Evolutionary conservation across 2,329 filamentous ascomycete genomes (phyloP), one percentile per base, ranked within the genome.

Genomic region (Ophiostoma ulmi): DNA sequence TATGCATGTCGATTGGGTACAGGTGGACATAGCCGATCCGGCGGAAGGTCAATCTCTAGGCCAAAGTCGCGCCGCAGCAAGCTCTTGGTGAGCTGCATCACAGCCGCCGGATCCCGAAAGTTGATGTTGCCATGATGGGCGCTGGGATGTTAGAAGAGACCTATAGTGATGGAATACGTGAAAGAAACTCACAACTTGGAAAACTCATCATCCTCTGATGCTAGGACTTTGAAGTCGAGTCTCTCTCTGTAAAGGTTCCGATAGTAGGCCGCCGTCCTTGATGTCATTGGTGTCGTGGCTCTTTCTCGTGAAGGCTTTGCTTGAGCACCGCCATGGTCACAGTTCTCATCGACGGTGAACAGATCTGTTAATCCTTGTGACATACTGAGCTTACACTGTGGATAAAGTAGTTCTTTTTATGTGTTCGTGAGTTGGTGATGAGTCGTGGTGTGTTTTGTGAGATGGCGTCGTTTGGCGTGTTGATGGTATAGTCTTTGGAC

Each of bases 1-100:
- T 99, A 99, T 77, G 94, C 95, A 78, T 96, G 90, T 68, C 93
- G 88, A 72, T 87, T 87, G 0, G 85, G 84, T 77, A 97, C 91
- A 1, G 94, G 92, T 14, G 94, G 95, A 77, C 94, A 98, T 0
- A 99, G 83, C 31, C 94, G 85, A 78, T 97, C 89, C 36, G 86
- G 80, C 0, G 93, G 93, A 0, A 98, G 82, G 6, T 90, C 83
- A 17, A 97, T 81, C 0, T 82, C 76, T 10, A 98, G 80, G 14
- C 83, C 85, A 78, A 97, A 98, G 78, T 97, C 90, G 17, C 86
- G 80, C 72, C 86, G 87, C 22, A 98, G 83, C 1, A 97, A 83
- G 22, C 90, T 89, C 77, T 91, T 93, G 13, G 94, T 96, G 67
- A 98, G 83, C 75, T 89, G 93, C 87, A 91, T 87, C 10, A 97